These are phyloP conservation scores for Verbena officinalis DNA, from an alignment of 257 asterid species.

Conservation along the genomic window DNA sequence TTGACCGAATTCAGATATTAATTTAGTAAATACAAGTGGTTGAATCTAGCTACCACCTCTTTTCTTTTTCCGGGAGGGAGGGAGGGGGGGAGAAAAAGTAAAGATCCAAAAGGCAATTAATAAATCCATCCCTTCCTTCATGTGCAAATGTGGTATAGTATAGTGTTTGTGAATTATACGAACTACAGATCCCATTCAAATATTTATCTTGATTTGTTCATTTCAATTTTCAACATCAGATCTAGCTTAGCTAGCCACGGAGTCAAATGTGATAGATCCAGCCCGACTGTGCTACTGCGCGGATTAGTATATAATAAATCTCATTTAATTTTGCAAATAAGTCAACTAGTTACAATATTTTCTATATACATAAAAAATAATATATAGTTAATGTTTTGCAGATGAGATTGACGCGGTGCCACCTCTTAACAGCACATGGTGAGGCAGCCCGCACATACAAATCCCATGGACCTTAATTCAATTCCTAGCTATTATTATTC, in stretches of 20 bases:
- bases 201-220: neutral
- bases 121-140: neutral
- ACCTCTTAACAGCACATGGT: neutral
- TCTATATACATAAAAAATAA: too few relatives aligned
- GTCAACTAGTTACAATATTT: constrained; percentile 22
- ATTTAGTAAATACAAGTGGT: too few relatives aligned
- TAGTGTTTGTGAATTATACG: constrained; percentile 14
- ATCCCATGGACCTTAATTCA: too few relatives aligned
- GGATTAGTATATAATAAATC: neutral
- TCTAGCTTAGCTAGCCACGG: too few relatives aligned
- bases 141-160: constrained; percentile 11
- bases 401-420: constrained; percentile 22
- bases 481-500: neutral
- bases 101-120: constrained; percentile 15
- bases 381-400: too few relatives aligned
- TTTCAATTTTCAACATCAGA: too few relatives aligned
- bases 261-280: constrained; percentile 13
- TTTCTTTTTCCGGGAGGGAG: too few relatives aligned
- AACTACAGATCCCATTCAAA: neutral
- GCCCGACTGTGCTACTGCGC: too few relatives aligned
- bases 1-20: too few relatives aligned
- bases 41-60: too few relatives aligned
- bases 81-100: too few relatives aligned
- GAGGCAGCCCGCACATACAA: too few relatives aligned
- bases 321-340: neutral